These are phyloP conservation scores for Metschnikowia colocasiae DNA, from an alignment of 805 yeast species.

Conservation along the genomic window DNA sequence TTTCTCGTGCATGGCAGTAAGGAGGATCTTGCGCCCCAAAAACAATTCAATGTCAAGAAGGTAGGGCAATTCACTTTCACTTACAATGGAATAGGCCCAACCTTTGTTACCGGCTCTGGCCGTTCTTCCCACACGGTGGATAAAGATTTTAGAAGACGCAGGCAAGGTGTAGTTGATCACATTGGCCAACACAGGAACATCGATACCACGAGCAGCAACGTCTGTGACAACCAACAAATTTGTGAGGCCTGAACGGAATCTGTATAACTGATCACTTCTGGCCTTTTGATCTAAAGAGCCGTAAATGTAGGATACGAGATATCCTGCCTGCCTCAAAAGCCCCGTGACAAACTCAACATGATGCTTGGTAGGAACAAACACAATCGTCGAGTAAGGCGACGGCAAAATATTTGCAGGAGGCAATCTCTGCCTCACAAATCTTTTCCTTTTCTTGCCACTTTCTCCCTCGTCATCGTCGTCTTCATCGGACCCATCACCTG, in stretches of 20 bases:
- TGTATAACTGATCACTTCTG: constrained; percentile 79
- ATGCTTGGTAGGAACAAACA: constrained; percentile 95
- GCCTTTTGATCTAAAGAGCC: constrained; percentile 96
- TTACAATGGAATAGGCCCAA: constrained; percentile 91
- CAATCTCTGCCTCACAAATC: constrained; percentile 50
- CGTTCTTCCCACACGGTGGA: constrained; percentile 98
- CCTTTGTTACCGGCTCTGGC: constrained; percentile 99
- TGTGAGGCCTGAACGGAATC: constrained; percentile 81
- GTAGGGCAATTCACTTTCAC: constrained; percentile 85
- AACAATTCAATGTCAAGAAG: constrained; percentile 86
- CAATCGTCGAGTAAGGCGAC: constrained; percentile 79
- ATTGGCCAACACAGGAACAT: constrained; percentile 93
- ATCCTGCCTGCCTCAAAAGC: constrained; percentile 73
- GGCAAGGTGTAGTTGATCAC: constrained; percentile 91
- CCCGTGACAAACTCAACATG: constrained; percentile 89
- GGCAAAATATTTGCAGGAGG: constrained; percentile 85
- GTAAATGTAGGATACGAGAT: constrained; percentile 82
- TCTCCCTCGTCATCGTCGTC: constrained; percentile 35
- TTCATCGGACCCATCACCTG: constrained; percentile 28
- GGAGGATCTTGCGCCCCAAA: constrained; percentile 73
- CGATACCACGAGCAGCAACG: constrained; percentile 98
- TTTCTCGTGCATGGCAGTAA: constrained; percentile 67
- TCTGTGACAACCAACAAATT: constrained; percentile 93
- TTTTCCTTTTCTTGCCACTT: constrained; percentile 29
- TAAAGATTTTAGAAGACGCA: constrained; percentile 85